Percentiles rank a stretch among this genome's conserved stretches.
phyloP scores from a whole-genome alignment of 2,329 filamentous ascomycete species.

The Furcasterigmium sp. region DNA sequence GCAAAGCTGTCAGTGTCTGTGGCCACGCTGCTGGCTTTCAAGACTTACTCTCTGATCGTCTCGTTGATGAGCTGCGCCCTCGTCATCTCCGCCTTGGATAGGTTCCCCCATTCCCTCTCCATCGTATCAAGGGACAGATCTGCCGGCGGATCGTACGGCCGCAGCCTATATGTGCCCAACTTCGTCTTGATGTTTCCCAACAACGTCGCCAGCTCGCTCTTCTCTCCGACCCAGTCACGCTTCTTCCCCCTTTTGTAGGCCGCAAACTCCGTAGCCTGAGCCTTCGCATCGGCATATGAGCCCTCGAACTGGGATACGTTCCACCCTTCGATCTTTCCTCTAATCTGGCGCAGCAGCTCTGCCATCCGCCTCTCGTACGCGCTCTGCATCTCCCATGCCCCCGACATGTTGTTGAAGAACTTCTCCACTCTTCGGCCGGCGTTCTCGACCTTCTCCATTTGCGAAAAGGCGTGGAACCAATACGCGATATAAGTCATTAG shows the following conservation, averaged over 20 bases:
- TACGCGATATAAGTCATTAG: conserved; percentile 99
- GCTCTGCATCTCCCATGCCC: conserved; percentile 99
- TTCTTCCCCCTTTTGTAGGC: conserved; percentile 90
- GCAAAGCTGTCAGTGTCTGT: conserved; percentile 19
- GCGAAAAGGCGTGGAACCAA: conserved; percentile 99
- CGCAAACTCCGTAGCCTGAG: conserved; percentile 74
- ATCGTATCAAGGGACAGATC: conserved; percentile 78
- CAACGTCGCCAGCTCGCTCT: conserved; percentile 88
- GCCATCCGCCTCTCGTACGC: conserved; percentile 90
- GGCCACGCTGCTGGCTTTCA: background rate
- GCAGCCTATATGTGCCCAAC: conserved; percentile 85
- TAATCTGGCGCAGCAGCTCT: conserved; percentile 70
- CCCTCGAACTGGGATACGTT: conserved; percentile 78
- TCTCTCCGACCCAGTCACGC: conserved; percentile 94
- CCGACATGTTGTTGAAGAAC: conserved; percentile 98
- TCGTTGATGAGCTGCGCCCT: conserved; percentile 95
- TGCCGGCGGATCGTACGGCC: conserved; percentile 83
- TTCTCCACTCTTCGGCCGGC: conserved; percentile 95
- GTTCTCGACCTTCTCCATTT: conserved; percentile 98
- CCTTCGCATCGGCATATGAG: conserved; percentile 88
- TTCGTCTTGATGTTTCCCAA: conserved; percentile 99
- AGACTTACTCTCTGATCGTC: conserved; percentile 80
- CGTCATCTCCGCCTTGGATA: conserved; percentile 81
- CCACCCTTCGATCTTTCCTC: conserved; percentile 71
- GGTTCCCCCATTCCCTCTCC: conserved; percentile 72